Evolutionary conservation across 805 yeast genomes (phyloP).

Genomic region (Saccharomycopsis vini): DNA sequence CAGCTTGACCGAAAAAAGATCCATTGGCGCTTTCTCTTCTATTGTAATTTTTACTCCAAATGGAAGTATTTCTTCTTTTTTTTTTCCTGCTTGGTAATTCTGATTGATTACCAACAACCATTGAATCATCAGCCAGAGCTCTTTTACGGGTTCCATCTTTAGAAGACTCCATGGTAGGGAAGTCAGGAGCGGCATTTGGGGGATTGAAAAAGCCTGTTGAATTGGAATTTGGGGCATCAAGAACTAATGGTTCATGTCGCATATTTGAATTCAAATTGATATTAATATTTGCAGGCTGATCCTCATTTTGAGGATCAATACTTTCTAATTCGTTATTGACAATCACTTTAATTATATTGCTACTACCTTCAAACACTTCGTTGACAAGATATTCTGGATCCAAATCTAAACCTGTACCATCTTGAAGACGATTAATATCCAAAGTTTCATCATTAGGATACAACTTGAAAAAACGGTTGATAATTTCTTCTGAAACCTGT

Average conservation of each 20-base stretch:
- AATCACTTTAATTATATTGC: conserved; percentile 12
- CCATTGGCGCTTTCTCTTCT: too few relatives aligned
- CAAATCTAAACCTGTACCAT: conserved; percentile 31
- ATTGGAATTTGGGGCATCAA: not conserved
- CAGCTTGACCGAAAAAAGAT: too few relatives aligned
- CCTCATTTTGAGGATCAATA: not conserved
- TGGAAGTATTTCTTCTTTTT: conserved; percentile 1
- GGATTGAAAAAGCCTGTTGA: not conserved
- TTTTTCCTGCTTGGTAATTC: not conserved
- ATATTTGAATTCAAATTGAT: too few relatives aligned
- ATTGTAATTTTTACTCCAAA: too few relatives aligned
- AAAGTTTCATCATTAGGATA: conserved; percentile 32
- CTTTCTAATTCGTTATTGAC: conserved; percentile 17
- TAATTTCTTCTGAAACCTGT: conserved; percentile 27
- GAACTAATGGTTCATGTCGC: too few relatives aligned
- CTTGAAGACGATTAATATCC: conserved; percentile 32
- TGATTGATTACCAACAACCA: not conserved
- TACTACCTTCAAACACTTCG: conserved; percentile 27
- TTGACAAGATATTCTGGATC: conserved; percentile 35
- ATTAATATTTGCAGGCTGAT: not conserved
- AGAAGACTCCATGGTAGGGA: not conserved
- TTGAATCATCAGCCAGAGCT: not conserved
- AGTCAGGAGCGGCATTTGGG: not conserved
- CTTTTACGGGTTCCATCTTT: not conserved
- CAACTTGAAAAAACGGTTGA: conserved; percentile 27